These are phyloP conservation scores for Verticillium longisporum DNA, from an alignment of 2,329 filamentous ascomycete species.

Conservation along the genomic window DNA sequence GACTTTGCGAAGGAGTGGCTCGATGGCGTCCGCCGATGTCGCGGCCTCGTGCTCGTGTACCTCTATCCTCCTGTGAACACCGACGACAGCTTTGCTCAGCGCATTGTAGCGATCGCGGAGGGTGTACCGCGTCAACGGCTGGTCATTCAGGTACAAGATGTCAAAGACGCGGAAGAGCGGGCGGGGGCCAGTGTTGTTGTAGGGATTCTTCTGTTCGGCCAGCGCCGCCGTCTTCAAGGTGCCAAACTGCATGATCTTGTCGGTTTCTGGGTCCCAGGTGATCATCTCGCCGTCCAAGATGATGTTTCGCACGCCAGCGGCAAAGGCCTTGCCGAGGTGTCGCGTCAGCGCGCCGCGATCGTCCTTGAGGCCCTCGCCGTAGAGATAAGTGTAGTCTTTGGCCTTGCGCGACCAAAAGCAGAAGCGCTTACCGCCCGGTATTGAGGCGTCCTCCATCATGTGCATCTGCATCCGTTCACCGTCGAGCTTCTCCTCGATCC, in stretches of 20 bases:
- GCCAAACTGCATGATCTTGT: constrained; percentile 84
- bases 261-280: constrained; percentile 84
- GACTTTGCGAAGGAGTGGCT: constrained; percentile 71
- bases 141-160: constrained; percentile 80
- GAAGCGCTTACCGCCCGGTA: constrained; percentile 67
- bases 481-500: constrained; percentile 97
- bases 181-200: constrained; percentile 54
- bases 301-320: constrained; percentile 69
- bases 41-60: constrained; percentile 68
- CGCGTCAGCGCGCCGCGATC: constrained; percentile 71
- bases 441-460: constrained; percentile 64
- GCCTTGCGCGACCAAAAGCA: constrained; percentile 92
- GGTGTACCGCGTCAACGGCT: constrained; percentile 72
- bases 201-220: constrained; percentile 68
- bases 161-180: constrained; percentile 87
- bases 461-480: constrained; percentile 97
- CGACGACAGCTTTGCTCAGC: constrained; percentile 62
- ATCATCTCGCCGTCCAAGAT: constrained; percentile 99
- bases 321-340: constrained; percentile 72
- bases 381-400: constrained; percentile 93
- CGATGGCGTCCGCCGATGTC: constrained; percentile 63
- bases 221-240: constrained; percentile 88
- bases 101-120: constrained; percentile 74
- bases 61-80: constrained; percentile 71
- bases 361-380: constrained; percentile 71